Base-by-base conservation (phyloP, 1,284 basidiomycete species). In the Malassezia brasiliensis region DNA sequence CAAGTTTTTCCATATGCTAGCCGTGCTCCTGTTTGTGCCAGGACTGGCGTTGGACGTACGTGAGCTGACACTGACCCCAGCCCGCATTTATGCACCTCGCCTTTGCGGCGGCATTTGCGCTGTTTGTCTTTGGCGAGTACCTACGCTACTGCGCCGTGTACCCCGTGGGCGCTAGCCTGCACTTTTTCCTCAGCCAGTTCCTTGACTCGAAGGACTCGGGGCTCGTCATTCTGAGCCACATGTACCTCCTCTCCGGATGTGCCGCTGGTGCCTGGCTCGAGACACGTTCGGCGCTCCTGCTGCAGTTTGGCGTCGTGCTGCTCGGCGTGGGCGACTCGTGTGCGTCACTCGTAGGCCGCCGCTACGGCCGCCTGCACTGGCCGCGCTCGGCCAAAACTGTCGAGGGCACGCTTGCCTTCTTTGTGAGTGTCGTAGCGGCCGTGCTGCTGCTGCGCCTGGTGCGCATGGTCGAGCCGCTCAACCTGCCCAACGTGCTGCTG, bases 1-100 rank as follows among this genome's bases (percentile, higher is more conserved):
- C 53, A 99, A 99, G 77, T 96, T 87, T 76, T 99, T 99, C 78
- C 94, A 99, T 77, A 88, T 84, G 14, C 79, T 98, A 34, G 90
- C 93, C 0, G 90, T 96, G 47, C 79, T 89, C 35, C 91, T 98
- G 86, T 96, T 98, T 72, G 78, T 94, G 39, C 94, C 94, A 4
- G 91, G 90, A 0, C 84, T 98, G 50, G 86, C 85, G 0, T 77
- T 88, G 69, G 94, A 98, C 75, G 42, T 45, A 45, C 20, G 42
- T 45, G 31, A 11, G 17, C 22, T 17, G 5, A 15, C 2, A 31
- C 42, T 45, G 8, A 45, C 42, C 15, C 17, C 42, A 45, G 42
- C 91, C 93, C 12, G 91, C 91, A 0, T 96, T 99, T 76, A 86
- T 88, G 36, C 91, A 96, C 75, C 78, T 98, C 32, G 85, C 89